phyloP scores from a whole-genome alignment of 306 rosid species.

The Glycyrrhiza uralensis region DNA sequence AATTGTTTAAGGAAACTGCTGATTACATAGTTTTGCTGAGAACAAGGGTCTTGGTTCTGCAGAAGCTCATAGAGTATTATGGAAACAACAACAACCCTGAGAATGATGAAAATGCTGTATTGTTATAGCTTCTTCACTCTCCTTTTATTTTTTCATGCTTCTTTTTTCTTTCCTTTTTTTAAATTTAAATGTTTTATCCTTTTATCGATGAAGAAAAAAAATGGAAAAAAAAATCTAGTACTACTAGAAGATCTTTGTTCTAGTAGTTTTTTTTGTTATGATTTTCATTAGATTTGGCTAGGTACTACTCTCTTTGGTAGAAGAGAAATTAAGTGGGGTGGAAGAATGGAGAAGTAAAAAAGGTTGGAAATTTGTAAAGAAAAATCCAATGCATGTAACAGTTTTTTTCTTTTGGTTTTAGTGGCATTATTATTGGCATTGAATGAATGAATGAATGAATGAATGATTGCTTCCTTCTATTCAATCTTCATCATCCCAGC shows the following conservation, averaged over 20 bases:
- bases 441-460: background rate
- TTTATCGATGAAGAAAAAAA: conserved; percentile 12
- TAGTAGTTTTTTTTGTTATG: background rate
- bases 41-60: conserved; percentile 66
- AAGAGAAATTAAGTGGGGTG: conserved; percentile 34
- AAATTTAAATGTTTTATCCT: background rate
- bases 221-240: no score
- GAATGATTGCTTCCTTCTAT: background rate
- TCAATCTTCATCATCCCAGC: background rate
- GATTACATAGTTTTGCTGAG: conserved; percentile 70
- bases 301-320: conserved; percentile 40
- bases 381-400: conserved; percentile 29
- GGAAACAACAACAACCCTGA: conserved; percentile 46
- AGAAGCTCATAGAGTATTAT: conserved; percentile 66
- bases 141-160: background rate
- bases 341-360: conserved; percentile 28
- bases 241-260: conserved; percentile 19
- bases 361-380: conserved; percentile 27
- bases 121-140: conserved; percentile 33
- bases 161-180: background rate
- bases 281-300: conserved; percentile 35
- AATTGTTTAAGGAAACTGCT: conserved; percentile 75
- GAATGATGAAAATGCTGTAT: conserved; percentile 39
- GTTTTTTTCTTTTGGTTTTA: background rate
- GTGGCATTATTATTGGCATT: background rate